Conservation (phyloP, 495 filamentous ascomycete genomes). For the Penicillium diatomitis region DNA sequence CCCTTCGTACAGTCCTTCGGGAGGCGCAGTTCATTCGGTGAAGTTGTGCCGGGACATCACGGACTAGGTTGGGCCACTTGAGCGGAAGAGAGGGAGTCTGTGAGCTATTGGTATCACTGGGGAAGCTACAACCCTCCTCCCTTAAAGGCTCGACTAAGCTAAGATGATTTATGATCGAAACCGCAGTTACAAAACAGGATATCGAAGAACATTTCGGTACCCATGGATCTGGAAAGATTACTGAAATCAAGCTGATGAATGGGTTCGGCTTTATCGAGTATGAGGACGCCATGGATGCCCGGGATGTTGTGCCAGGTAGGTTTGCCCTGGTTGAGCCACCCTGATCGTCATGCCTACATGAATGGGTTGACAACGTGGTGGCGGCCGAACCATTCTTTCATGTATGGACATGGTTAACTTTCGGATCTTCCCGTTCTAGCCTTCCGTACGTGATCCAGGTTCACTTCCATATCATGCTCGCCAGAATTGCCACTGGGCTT, state of each 20-base stretch:
- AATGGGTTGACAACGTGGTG: background rate
- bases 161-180: slow-evolving; percentile 13
- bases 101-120: background rate
- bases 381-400: background rate
- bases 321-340: background rate
- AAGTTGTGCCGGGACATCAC: background rate
- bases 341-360: background rate
- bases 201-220: slow-evolving; percentile 92
- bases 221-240: slow-evolving; percentile 93
- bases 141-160: slow-evolving; percentile 2
- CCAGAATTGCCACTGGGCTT: background rate
- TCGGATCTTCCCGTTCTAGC: slow-evolving; percentile 21
- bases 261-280: slow-evolving; percentile 99
- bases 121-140: background rate
- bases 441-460: slow-evolving; percentile 39
- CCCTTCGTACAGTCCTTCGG: slow-evolving; percentile 1
- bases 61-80: slow-evolving; percentile 1
- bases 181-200: slow-evolving; percentile 85
- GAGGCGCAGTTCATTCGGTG: slow-evolving; percentile 2
- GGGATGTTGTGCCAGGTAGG: slow-evolving; percentile 94
- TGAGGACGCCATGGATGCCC: slow-evolving; percentile 92
- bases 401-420: slow-evolving; percentile 9
- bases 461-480: background rate
- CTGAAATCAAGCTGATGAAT: slow-evolving; percentile 99
- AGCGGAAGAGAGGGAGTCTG: background rate